Base-by-base conservation (phyloP, 371 early-diverging fungal species). In the Blakeslea trispora region DNA sequence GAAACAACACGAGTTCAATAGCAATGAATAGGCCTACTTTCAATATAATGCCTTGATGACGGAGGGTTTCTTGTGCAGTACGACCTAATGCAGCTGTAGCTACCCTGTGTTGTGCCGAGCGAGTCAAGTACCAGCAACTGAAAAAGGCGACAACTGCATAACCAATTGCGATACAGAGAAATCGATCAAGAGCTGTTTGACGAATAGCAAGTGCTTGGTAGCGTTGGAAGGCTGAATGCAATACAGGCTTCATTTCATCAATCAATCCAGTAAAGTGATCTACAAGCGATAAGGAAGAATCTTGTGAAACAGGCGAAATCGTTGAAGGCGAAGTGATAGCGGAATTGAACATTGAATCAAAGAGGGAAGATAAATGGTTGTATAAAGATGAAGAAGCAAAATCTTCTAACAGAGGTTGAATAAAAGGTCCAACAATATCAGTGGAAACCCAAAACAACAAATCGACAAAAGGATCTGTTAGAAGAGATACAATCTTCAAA, bases 1-100 rank as follows among this genome's bases (percentile, higher is more conserved):
- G 98, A 68, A 96, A 95, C 31, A 86, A 50, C 5, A 87, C 68
- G 28, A 97, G 84, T 68, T 97, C 98, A 43, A 94, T 81, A 0
- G 76, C 66, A 22, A 95, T 78, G 69, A 96, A 95, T 68, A 92
- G 83, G 13, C 78, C 79, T 1, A 93, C 84, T 53, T 85, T 85
- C 15, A 83, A 65, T 21, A 85, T 81, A 28, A 85, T 74, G 8
- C 78, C 68, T 54, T 81, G 80, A 47, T 85, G 81, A 14, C 72
- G 72, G 35, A 85, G 54, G 2, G 67, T 65, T 50, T 81, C 75
- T 28, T 74, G 72, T 19, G 74, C 64, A 1, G 77, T 57, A 22
- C 65, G 63, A 3, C 81, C 74, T 48, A 82, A 68, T 14, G 50
- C 31, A 2, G 54, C 53, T 10, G 50, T 32, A 7, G 57, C 35